phyloP scores from a whole-genome alignment of 371 early-diverging fungal species.

The Saksenaea vasiformis region DNA sequence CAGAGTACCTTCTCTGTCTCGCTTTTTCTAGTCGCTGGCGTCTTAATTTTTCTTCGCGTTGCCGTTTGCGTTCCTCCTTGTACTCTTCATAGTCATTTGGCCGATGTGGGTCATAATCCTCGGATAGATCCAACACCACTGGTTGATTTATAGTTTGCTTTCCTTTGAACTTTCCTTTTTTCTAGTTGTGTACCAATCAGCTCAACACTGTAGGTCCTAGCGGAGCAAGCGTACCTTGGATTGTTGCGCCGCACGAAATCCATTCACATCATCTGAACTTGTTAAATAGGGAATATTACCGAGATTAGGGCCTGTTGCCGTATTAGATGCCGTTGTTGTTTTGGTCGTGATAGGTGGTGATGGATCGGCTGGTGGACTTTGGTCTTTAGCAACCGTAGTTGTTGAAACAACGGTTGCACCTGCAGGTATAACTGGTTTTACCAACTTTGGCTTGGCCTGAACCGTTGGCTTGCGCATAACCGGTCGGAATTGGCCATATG shows the following conservation, averaged over 20 bases:
- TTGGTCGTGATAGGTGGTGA: not conserved
- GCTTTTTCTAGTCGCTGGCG: slow-evolving; percentile 17
- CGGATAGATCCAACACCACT: slow-evolving; percentile 43
- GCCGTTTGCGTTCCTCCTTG: slow-evolving; percentile 46
- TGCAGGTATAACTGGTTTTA: slow-evolving; percentile 44
- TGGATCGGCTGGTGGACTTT: slow-evolving; percentile 5
- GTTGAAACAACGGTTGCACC: slow-evolving; percentile 46
- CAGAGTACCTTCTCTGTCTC: slow-evolving; percentile 24
- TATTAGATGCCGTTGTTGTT: slow-evolving; percentile 3
- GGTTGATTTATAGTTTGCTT: slow-evolving; percentile 31
- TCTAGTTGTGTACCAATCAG: slow-evolving; percentile 5
- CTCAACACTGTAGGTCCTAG: not conserved
- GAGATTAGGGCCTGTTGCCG: slow-evolving; percentile 14
- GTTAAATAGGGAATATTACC: slow-evolving; percentile 7
- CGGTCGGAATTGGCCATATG: slow-evolving; percentile 46
- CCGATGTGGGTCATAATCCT: slow-evolving; percentile 63
- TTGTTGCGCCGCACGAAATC: slow-evolving; percentile 18
- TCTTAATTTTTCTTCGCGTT: slow-evolving; percentile 27
- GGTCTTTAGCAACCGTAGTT: slow-evolving; percentile 32
- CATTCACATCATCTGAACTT: slow-evolving; percentile 43
- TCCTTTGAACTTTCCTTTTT: slow-evolving; percentile 26
- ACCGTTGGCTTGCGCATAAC: slow-evolving; percentile 48
- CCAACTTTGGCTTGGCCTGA: slow-evolving; percentile 49
- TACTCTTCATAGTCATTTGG: slow-evolving; percentile 67
- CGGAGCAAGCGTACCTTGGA: slow-evolving; percentile 7